Evolutionary conservation across 2,329 filamentous ascomycete genomes (phyloP).

Genomic region (Raffaelea albimanens): DNA sequence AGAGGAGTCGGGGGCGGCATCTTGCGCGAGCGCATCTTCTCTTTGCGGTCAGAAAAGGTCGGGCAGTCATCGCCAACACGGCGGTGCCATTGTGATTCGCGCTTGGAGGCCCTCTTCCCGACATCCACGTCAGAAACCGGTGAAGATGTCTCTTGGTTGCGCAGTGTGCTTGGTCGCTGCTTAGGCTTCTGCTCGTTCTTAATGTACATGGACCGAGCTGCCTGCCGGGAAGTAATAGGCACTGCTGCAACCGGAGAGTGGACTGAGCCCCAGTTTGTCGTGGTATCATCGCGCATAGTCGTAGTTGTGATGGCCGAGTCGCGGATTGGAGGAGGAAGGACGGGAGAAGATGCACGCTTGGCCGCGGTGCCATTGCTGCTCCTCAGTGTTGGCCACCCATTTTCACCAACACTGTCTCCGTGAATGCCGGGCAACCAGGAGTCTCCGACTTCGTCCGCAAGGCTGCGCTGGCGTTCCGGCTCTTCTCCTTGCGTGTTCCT

Average conservation of each 20-base stretch:
- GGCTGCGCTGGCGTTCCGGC: conserved; percentile 12
- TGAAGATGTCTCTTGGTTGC: too few species aligned
- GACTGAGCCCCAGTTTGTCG: conserved; percentile 39
- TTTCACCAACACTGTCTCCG: too few species aligned
- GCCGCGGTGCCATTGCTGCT: conserved; percentile 13
- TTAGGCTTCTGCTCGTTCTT: background rate
- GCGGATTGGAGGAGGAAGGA: conserved; percentile 33
- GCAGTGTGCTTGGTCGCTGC: background rate
- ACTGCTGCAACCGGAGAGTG: conserved; percentile 37
- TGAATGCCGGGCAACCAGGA: conserved; percentile 31
- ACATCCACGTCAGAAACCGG: too few species aligned
- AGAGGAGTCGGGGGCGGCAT: conserved; percentile 49
- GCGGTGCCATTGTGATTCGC: conserved; percentile 37
- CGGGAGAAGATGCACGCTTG: conserved; percentile 40
- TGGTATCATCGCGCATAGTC: conserved; percentile 28
- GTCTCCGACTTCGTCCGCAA: conserved; percentile 24
- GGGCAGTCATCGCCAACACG: conserved; percentile 50
- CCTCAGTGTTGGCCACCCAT: too few species aligned
- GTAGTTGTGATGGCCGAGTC: conserved; percentile 26
- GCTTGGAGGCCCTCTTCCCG: background rate
- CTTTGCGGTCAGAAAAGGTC: conserved; percentile 46
- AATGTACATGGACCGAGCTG: conserved; percentile 33
- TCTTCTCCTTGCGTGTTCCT: background rate
- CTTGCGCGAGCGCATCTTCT: conserved; percentile 35
- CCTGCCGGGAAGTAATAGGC: conserved; percentile 31